Base-by-base conservation (phyloP, 768 basidiomycete genomes). In the Sarcodon sp. region DNA sequence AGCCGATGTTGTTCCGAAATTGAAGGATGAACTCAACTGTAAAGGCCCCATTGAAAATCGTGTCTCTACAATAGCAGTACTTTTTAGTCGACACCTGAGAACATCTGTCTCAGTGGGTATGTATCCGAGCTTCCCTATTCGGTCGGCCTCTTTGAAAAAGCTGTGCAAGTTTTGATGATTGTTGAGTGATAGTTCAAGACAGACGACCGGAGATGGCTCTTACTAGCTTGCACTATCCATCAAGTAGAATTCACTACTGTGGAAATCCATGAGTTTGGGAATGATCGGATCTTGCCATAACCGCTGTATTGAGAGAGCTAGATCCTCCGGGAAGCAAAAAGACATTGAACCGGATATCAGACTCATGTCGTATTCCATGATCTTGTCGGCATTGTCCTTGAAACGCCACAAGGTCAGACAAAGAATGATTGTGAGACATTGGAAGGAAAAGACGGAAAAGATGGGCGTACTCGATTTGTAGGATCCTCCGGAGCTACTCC, bases 171-270 rank as follows among this genome's bases (percentile, higher is more conserved):
- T 15, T 41, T 4, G 27, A 27, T 41, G 21, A 27, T 27, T 4
- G 21, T 27, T 27, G 54, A 18, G 45, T 16, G 18, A 44, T 32
- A 0, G 35, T 32, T 8, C 39, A 6, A 8, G 45, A 37, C 1
- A 32, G 12, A 27, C 15, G 46, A 6, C 3, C 32, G 33, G 33
- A 37, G 18, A 7, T 21, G 9, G 37, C 10, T 75, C 85, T 59
- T 55, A 89, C 87, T 94, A 94, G 39, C 72, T 71, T 0, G 93
- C 93, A n/a, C 79, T 87, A 60, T 96, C 93, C 89, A 93, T 94
- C 11, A 96, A 69, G 59, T 94, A 93, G 57, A 94, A 94, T 47
- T 91, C 82, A 59, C 69, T 77, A 16, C 69, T 67, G 53, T 80
- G 78, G 39, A 8, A 16, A 33, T 75, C 73, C 70, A 76, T 71